Evolutionary conservation across 2,329 filamentous ascomycete species (phyloP).

Genomic region (Scopulariopsis brevicaulis): DNA sequence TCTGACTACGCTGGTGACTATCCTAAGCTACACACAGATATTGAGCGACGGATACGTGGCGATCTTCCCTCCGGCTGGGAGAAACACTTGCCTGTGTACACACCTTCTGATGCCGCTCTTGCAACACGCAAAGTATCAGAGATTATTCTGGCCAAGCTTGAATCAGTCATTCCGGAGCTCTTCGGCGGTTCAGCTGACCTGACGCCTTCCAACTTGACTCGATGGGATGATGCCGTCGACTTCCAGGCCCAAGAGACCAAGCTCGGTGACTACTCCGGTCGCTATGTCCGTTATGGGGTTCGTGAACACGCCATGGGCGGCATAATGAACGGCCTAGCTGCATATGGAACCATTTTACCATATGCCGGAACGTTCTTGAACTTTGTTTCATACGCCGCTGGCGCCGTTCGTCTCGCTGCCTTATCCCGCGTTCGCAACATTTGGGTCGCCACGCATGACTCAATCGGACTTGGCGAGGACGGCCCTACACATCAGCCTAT

Average conservation of each 20-base stretch:
- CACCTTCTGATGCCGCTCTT: slow-evolving; percentile 68
- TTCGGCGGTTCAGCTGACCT: slow-evolving; percentile 94
- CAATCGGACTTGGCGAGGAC: slow-evolving; percentile 97
- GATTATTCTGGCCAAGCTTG: slow-evolving; percentile 80
- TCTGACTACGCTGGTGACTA: slow-evolving; percentile 73
- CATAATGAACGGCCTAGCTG: slow-evolving; percentile 89
- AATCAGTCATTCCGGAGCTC: slow-evolving; percentile 75
- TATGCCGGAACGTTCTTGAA: slow-evolving; percentile 96
- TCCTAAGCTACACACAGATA: slow-evolving; percentile 69
- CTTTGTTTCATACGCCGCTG: slow-evolving; percentile 97
- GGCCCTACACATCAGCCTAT: slow-evolving; percentile 98
- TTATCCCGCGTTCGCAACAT: slow-evolving; percentile 85
- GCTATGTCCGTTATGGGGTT: slow-evolving; percentile 88
- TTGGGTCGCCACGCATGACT: slow-evolving; percentile 97
- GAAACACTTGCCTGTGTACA: slow-evolving; percentile 85
- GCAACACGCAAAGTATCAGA: slow-evolving; percentile 92
- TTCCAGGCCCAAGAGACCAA: slow-evolving; percentile 85
- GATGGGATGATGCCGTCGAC: slow-evolving; percentile 94
- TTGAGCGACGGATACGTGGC: slow-evolving; percentile 66
- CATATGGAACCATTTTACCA: slow-evolving; percentile 90
- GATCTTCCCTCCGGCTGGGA: slow-evolving; percentile 95
- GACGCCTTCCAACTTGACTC: slow-evolving; percentile 96
- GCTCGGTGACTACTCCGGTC: slow-evolving; percentile 81
- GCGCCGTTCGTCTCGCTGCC: slow-evolving; percentile 86
- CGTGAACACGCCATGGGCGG: slow-evolving; percentile 88